Conservation (phyloP, 2,329 filamentous ascomycete species). For the Fusarium illudens region DNA sequence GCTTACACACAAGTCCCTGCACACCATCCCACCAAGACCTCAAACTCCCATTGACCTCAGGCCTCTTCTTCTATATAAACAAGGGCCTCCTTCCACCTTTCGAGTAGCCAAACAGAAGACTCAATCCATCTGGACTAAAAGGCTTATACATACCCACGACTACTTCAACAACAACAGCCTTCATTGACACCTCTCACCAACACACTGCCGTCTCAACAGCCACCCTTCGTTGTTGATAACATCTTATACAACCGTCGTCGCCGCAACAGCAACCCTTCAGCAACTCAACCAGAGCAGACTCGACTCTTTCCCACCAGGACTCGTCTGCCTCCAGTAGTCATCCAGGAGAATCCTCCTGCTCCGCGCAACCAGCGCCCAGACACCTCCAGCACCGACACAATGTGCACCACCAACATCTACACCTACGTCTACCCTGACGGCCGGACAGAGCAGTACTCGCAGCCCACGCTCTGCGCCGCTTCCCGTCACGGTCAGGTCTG, state of each 20-base stretch:
- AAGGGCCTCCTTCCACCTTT: constrained; percentile 27
- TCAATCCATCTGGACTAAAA: constrained; percentile 24
- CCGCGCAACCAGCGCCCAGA: constrained; percentile 32
- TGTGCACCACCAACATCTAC: constrained; percentile 61
- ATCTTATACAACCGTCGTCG: constrained; percentile 29
- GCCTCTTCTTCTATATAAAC: constrained; percentile 36
- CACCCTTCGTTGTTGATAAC: constrained; percentile 34
- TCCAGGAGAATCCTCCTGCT: constrained; percentile 34
- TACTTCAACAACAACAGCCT: background rate
- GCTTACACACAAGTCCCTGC: constrained; percentile 28
- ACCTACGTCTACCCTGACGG: constrained; percentile 59
- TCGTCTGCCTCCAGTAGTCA: constrained; percentile 30
- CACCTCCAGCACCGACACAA: constrained; percentile 47
- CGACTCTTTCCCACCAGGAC: constrained; percentile 12
- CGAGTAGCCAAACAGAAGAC: constrained; percentile 24
- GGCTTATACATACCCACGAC: constrained; percentile 7
- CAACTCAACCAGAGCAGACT: constrained; percentile 19
- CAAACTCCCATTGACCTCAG: constrained; percentile 2
- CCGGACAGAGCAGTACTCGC: constrained; percentile 46
- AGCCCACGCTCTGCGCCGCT: constrained; percentile 50
- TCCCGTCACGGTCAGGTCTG: constrained; percentile 54
- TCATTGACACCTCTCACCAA: constrained; percentile 12
- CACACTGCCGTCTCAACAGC: constrained; percentile 34
- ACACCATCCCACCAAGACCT: constrained; percentile 14
- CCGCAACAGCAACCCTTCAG: constrained; percentile 19